These are phyloP conservation scores for Tylopilus intermedius DNA, from an alignment of 768 basidiomycete species.

Conservation along the genomic window DNA sequence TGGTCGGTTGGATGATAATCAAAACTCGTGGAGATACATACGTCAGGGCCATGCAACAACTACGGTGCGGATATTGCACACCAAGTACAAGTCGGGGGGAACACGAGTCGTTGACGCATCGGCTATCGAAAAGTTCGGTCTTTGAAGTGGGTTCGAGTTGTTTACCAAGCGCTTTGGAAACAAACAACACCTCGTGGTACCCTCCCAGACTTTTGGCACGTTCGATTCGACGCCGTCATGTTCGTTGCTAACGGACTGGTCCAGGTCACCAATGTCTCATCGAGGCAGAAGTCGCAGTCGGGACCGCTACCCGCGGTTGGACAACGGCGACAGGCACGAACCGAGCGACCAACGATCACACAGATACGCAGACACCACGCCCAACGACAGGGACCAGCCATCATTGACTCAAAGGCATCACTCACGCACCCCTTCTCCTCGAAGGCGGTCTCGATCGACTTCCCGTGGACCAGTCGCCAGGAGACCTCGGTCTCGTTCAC, in stretches of 20 bases:
- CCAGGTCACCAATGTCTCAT: constrained; percentile 14
- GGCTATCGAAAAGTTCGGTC: constrained; percentile 7
- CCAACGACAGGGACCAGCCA: constrained; percentile 8
- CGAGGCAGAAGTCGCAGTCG: constrained; percentile 23
- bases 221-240: no score
- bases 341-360: constrained; percentile 18
- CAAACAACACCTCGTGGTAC: constrained; percentile 20
- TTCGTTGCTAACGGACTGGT: no score
- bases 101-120: constrained; percentile 10
- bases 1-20: constrained; percentile 20
- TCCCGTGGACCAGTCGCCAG: constrained; percentile 16
- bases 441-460: constrained; percentile 24
- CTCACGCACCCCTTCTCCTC: constrained; percentile 22
- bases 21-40: constrained; percentile 15
- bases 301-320: constrained; percentile 12
- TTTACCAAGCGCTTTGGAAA: constrained; percentile 25
- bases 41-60: constrained; percentile 12
- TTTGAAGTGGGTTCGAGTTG: constrained; percentile 26
- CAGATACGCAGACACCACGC: constrained; percentile 6
- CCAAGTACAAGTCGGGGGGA: constrained; percentile 8
- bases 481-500: constrained; percentile 19
- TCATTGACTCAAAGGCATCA: constrained; percentile 5
- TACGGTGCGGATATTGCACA: constrained; percentile 28
- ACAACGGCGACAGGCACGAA: constrained; percentile 15
- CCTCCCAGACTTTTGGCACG: no score